phyloP scores from a whole-genome alignment of 1,284 basidiomycete species.

The Cerioporus squamosus region DNA sequence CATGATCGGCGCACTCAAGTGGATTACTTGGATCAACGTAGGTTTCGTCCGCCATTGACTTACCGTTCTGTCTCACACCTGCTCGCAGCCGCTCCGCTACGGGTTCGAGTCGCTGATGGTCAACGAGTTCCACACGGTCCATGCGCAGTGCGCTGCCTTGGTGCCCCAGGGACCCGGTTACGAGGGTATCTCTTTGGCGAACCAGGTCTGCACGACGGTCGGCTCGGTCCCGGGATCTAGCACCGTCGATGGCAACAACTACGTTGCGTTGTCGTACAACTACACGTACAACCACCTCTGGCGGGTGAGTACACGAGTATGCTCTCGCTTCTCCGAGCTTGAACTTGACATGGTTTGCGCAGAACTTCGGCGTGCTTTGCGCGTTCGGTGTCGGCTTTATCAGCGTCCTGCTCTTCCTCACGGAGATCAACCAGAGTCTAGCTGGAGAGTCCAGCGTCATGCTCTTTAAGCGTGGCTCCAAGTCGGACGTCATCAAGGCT shows the following conservation, averaged over 20 bases:
- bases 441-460: constrained; percentile 38
- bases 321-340: not conserved
- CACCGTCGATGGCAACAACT: constrained; percentile 54
- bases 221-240: constrained; percentile 53
- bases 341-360: not conserved
- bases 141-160: constrained; percentile 44
- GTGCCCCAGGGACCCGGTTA: constrained; percentile 58
- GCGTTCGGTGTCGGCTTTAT: constrained; percentile 56
- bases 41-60: constrained; percentile 27
- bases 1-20: constrained; percentile 67
- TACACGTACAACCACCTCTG: constrained; percentile 70
- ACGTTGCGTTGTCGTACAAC: constrained; percentile 61
- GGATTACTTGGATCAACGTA: constrained; percentile 69
- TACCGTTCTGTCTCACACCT: too few species aligned
- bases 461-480: constrained; percentile 49
- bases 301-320: constrained; percentile 55
- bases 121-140: constrained; percentile 59
- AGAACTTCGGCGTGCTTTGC: constrained; percentile 62
- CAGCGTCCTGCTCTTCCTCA: constrained; percentile 52
- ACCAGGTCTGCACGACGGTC: constrained; percentile 66
- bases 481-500: constrained; percentile 13
- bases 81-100: constrained; percentile 48
- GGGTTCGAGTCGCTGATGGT: constrained; percentile 56
- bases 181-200: constrained; percentile 49
- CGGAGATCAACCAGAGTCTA: constrained; percentile 48